Conservation (phyloP, 345 rosid species). For the Chamaenerion angustifolium region DNA sequence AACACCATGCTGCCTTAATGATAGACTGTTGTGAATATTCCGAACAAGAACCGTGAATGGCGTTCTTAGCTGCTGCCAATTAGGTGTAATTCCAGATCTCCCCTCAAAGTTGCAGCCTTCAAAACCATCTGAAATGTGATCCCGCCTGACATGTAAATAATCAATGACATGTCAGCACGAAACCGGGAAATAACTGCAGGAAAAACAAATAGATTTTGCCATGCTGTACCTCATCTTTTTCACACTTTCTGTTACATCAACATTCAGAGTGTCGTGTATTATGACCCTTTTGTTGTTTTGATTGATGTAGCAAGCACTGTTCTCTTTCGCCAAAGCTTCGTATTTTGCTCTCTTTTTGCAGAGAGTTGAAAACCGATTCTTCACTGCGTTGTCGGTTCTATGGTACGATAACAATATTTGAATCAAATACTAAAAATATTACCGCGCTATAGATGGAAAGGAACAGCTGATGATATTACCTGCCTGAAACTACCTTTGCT, state of each 20-base stretch:
- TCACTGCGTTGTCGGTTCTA: constrained; percentile 99
- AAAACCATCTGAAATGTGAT: constrained; percentile 34
- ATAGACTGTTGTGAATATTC: constrained; percentile 20
- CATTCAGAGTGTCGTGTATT: constrained; percentile 27
- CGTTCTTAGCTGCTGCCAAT: constrained; percentile 36
- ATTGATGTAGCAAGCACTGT: constrained; percentile 33
- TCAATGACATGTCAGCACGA: background rate
- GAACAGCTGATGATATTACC: constrained; percentile 29
- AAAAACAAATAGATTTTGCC: background rate
- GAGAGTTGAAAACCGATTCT: constrained; percentile 84
- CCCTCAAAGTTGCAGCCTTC: constrained; percentile 27
- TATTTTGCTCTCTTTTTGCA: constrained; percentile 95
- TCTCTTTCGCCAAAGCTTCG: constrained; percentile 85
- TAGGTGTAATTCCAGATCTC: constrained; percentile 23
- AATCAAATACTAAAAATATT: background rate
- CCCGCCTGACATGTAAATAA: constrained; percentile 31
- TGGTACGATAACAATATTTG: background rate
- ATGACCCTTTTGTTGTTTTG: constrained; percentile 61
- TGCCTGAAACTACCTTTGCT: constrained; percentile 98
- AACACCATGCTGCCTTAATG: background rate
- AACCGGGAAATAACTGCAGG: background rate
- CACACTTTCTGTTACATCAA: constrained; percentile 23
- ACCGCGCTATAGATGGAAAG: background rate
- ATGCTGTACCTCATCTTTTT: constrained; percentile 51
- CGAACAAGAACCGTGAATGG: constrained; percentile 55